These are phyloP conservation scores for Capsicum pubescens DNA, from an alignment of 257 asterid genomes.

Conservation along the genomic window DNA sequence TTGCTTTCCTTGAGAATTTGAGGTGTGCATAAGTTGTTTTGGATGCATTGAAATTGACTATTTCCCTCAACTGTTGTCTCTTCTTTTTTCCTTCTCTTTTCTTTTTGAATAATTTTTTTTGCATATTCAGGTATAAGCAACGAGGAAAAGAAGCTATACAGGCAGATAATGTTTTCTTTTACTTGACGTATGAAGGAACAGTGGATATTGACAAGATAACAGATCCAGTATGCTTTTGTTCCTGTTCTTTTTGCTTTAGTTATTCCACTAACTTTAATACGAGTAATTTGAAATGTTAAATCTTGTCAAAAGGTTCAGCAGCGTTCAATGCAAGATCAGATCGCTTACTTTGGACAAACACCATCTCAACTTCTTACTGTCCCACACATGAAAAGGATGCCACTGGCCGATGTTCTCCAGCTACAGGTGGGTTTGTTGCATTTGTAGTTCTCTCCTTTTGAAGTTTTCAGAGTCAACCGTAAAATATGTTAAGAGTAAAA, in stretches of 20 bases:
- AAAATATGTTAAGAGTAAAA: not conserved
- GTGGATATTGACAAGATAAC: constrained; percentile 94
- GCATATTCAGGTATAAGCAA: constrained; percentile 80
- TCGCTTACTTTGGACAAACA: constrained; percentile 98
- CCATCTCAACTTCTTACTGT: constrained; percentile 91
- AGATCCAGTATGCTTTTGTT: constrained; percentile 74
- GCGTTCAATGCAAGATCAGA: constrained; percentile 96
- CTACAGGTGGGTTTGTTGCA: constrained; percentile 65
- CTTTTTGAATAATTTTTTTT: constrained; percentile 33
- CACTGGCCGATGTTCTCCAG: constrained; percentile 87
- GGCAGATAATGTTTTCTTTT: constrained; percentile 93
- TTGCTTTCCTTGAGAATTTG: constrained; percentile 3
- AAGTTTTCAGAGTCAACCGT: not conserved
- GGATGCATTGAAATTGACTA: not conserved
- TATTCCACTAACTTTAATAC: constrained; percentile 23
- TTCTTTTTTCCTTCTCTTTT: not conserved
- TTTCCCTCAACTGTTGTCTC: not conserved
- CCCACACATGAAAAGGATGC: constrained; percentile 92
- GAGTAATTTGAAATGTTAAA: constrained; percentile 27
- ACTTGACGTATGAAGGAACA: constrained; percentile 95
- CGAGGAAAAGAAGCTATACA: constrained; percentile 97
- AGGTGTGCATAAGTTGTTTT: not conserved
- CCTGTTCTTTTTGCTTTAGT: constrained; percentile 32
- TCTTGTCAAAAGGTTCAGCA: constrained; percentile 74
- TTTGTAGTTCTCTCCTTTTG: not conserved